Evolutionary conservation across 2,329 filamentous ascomycete species (phyloP), one percentile per base, ranked within the genome.

Genomic region (Ascosphaera aggregata): DNA sequence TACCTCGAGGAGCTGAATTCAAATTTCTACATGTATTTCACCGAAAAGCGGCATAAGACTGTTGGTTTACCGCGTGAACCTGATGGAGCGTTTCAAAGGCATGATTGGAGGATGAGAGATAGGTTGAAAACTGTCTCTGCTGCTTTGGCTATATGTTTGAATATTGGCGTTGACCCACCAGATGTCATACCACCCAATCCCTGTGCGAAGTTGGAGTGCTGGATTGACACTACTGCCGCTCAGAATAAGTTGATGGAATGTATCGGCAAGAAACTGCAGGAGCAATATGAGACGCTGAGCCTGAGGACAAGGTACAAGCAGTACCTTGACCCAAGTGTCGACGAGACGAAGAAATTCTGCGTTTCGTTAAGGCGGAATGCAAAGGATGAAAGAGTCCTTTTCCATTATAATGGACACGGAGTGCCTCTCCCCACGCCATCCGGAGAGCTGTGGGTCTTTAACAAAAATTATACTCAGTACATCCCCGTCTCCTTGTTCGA

Each of bases 21-120:
- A 79, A 91, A 82, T 47, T 98, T 92, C 73, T 95, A 93, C 64
- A 95, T 95, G 86, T 98, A 98, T 60, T 98, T 80, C 58, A 94
- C 86, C 45, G 89, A 98, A 58, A 95, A 95, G 59, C 77, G 86
- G 39, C 89, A 98, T 59, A 89, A 95, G 55, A 89, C 82, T 17
- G 86, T 82, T 27, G 89, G 84, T 17, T 82, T 85, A 47, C 81
- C 84, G 13, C 81, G 84, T 53, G 60, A 62, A 42, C 61, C 64
- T 16, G 54, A 54, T 17, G 61, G 61, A 41, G 61, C 58, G 45
- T 68, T 72, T 39, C 67, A 92, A 4, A 60, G 53, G 38, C 80
- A 92, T 53, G 89, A 95, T 55, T 98, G 89, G 89, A 78, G 89
- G 42, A 94, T 95, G 80, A 76, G 84, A 48, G 89, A 98, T 56